These are phyloP conservation scores for Solanum clarkiae DNA, from an alignment of 257 asterid species.

Conservation along the genomic window DNA sequence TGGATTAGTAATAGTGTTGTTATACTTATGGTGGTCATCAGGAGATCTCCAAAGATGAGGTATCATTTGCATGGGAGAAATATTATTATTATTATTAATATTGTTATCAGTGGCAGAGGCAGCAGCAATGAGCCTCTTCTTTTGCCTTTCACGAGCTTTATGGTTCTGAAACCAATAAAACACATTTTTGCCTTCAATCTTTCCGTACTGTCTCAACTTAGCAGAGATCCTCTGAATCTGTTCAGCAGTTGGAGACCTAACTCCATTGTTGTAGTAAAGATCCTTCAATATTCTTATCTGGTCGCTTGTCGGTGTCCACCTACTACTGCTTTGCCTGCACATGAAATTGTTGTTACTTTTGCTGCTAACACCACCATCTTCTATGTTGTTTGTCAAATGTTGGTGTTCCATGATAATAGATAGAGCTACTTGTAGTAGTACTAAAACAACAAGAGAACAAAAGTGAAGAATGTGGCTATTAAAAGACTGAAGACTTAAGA, in stretches of 20 bases:
- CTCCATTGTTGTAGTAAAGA: conserved; percentile 93
- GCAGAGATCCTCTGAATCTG: conserved; percentile 93
- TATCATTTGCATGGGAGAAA: conserved; percentile 3
- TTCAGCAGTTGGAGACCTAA: conserved; percentile 85
- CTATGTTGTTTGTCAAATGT: background rate
- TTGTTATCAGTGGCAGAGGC: background rate
- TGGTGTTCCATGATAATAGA: conserved; percentile 28
- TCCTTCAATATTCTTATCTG: conserved; percentile 90
- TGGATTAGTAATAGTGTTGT: background rate
- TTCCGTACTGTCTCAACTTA: conserved; percentile 81
- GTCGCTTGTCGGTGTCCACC: conserved; percentile 96
- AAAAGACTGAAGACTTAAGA: background rate
- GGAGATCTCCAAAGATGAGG: conserved; percentile 4
- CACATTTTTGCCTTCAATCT: conserved; percentile 95
- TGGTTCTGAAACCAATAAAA: conserved; percentile 98
- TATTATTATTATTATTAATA: background rate
- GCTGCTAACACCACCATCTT: conserved; percentile 11
- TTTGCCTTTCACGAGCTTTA: conserved; percentile 96
- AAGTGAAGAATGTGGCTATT: background rate
- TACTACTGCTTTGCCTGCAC: conserved; percentile 79
- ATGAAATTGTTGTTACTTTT: conserved; percentile 10
- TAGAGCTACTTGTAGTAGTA: background rate
- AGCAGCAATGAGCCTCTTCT: conserved; percentile 58
- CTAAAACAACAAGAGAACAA: conserved; percentile 2
- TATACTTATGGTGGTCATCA: conserved; percentile 24